A percentile compares a stretch with the other conserved stretches of the same genome.
Conservation (phyloP, 805 yeast genomes). For the Candida patagonica region DNA sequence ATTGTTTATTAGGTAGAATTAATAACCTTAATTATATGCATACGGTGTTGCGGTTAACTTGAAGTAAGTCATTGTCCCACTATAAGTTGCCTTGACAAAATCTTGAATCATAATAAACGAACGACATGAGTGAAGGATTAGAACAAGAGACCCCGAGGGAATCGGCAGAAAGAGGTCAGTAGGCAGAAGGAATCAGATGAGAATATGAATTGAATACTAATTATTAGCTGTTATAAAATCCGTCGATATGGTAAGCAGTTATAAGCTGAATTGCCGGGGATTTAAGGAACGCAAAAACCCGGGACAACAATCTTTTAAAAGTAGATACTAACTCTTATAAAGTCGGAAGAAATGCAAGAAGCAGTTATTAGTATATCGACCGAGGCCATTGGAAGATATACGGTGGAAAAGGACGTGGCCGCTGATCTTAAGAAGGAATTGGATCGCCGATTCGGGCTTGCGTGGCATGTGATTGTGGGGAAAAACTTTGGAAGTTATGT, state of each 20-base stretch:
- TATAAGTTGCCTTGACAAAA: too few species aligned
- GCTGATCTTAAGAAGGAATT: conserved; percentile 48
- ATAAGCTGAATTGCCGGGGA: neutral
- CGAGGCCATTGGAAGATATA: conserved; percentile 37
- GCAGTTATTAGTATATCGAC: conserved; percentile 28
- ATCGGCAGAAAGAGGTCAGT: too few species aligned
- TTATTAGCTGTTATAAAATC: conserved; percentile 20
- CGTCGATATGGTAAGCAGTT: conserved; percentile 26
- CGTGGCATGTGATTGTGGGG: conserved; percentile 61
- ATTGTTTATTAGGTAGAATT: neutral
- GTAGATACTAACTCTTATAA: neutral
- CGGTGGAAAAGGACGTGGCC: conserved; percentile 47
- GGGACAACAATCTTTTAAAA: neutral
- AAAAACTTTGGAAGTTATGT: conserved; percentile 52
- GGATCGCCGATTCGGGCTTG: conserved; percentile 44
- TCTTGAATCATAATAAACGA: too few species aligned
- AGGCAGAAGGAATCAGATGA: too few species aligned
- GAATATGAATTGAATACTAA: too few species aligned
- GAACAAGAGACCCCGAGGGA: too few species aligned
- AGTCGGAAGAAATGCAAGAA: conserved; percentile 23
- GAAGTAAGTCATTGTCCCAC: too few species aligned
- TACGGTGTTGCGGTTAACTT: too few species aligned
- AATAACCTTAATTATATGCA: too few species aligned
- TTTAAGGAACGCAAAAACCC: neutral
- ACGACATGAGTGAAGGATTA: too few species aligned